Conservation (phyloP, 768 basidiomycete species). For the Chlorophyllum brunneum region DNA sequence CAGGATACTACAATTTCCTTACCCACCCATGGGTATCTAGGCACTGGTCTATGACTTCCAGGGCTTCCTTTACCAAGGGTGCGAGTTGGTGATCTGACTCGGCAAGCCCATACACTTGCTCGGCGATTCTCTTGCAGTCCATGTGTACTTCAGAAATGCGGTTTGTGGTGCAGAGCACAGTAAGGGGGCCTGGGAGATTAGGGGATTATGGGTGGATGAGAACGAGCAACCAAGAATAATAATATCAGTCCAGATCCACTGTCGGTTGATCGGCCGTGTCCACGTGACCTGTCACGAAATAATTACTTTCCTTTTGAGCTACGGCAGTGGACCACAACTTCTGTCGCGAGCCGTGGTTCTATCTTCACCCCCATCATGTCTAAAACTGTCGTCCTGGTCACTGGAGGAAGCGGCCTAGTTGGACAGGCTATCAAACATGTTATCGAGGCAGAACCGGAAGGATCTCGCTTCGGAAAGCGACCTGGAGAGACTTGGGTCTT, state of each 20-base stretch:
- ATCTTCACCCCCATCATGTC: constrained; percentile 24
- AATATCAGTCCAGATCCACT: too few relatives aligned
- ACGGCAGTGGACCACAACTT: background rate
- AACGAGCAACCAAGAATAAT: too few relatives aligned
- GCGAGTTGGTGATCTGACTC: constrained; percentile 44
- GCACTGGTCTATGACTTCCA: constrained; percentile 76
- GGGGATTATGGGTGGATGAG: background rate
- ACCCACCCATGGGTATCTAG: constrained; percentile 82
- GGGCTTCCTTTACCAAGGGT: constrained; percentile 67
- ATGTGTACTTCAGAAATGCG: constrained; percentile 22
- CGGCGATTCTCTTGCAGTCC: constrained; percentile 49
- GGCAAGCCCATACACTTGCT: constrained; percentile 62
- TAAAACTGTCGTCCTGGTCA: constrained; percentile 63
- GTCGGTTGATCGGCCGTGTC: background rate
- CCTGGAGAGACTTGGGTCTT: constrained; percentile 87
- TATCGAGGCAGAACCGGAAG: constrained; percentile 73
- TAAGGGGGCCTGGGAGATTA: background rate
- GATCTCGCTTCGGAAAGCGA: constrained; percentile 73
- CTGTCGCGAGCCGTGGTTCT: background rate
- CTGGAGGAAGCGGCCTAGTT: constrained; percentile 83
- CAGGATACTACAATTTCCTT: constrained; percentile 12
- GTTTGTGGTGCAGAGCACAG: background rate
- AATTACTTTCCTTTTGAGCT: background rate
- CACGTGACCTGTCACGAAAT: constrained; percentile 9
- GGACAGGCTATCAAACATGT: constrained; percentile 80